These are phyloP conservation scores for Fraxinus cuspidata DNA, from an alignment of 257 asterid species.

Conservation along the genomic window DNA sequence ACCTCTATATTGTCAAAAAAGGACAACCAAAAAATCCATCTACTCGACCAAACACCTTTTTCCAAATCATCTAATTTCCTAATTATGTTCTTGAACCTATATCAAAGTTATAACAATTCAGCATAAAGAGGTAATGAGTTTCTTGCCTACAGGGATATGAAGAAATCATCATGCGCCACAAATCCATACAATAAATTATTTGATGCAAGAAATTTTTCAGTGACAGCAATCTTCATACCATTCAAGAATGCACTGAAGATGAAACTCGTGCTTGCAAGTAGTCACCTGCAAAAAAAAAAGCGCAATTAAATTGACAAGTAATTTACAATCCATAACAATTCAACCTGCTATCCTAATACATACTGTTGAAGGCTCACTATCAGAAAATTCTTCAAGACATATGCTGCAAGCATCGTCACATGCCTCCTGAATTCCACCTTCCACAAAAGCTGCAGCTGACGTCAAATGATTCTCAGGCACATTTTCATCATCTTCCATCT, in stretches of 20 bases:
- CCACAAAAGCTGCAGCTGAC: slow-evolving; percentile 88
- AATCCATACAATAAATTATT: not conserved
- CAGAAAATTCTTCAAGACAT: slow-evolving; percentile 80
- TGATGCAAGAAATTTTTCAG: not conserved
- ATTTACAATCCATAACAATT: slow-evolving; percentile 8
- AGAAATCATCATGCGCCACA: not conserved
- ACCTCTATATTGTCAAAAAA: not conserved
- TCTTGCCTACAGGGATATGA: not conserved
- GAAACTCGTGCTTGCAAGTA: slow-evolving; percentile 87
- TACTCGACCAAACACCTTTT: not conserved
- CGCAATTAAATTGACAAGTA: slow-evolving; percentile 1
- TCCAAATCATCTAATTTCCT: not conserved
- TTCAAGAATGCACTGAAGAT: slow-evolving; percentile 90
- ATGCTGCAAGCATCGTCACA: slow-evolving; percentile 95
- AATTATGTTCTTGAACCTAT: not conserved
- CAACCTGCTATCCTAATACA: slow-evolving; percentile 21
- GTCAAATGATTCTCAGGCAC: slow-evolving; percentile 57
- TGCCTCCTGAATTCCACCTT: slow-evolving; percentile 93
- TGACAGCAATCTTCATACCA: slow-evolving; percentile 43
- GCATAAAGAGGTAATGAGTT: not conserved
- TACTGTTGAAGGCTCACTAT: slow-evolving; percentile 83
- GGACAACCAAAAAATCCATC: not conserved
- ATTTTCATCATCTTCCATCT: slow-evolving; percentile 79
- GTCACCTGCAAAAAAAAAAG: slow-evolving; percentile 63
- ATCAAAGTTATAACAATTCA: not conserved